Base-by-base conservation (phyloP, 768 basidiomycete species). In the Mycena alexandri region DNA sequence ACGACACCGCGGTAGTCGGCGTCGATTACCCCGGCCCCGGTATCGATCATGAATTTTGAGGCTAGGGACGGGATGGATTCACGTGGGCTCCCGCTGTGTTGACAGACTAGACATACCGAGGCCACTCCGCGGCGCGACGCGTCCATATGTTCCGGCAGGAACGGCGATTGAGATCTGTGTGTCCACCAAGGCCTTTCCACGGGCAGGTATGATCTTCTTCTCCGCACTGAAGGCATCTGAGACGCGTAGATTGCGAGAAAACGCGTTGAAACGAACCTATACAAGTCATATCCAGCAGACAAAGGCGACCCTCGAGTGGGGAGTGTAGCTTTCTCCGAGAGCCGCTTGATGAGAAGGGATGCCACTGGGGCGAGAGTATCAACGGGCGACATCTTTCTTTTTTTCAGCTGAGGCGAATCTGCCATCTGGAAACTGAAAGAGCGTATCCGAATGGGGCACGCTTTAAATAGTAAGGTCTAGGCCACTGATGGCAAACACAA, bases 31-130 rank as follows among this genome's bases (percentile, higher is more conserved):
- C 97, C 98, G 13, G 98, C 98, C 2, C 98, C 98, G 0, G 97
- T 99, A 75, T 96, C 94, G 65, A 99, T 98, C 90, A 95, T 95
- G 78, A 94, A 96, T 76, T 99, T 99, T 17, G 93, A 93, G 21
- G 98, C 98, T 98, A 69, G 19, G 21, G 5, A 60, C 24, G 47
- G 5, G 53, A 12, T 44, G 19, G 57, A 29, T 60, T 10, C 55
- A 53, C 46, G 42, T 38, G 22, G 61, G 5, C 21, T 59, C 48
- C 34, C 24, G n/a, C 52, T 36, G 54, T 36, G 16, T 52, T 17
- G 21, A 44, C 25, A 5, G 14, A 34, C 25, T 9, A 19, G 44
- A 57, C 91, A 58, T 66, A 98, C 97, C 97, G 29, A 99, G 89
- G 21, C 98, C 98, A 77, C 93, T 95, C 24, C 97, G 89, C 21